Conservation (phyloP, 148 eudicot genomes). For the Chenopodium suecicum region DNA sequence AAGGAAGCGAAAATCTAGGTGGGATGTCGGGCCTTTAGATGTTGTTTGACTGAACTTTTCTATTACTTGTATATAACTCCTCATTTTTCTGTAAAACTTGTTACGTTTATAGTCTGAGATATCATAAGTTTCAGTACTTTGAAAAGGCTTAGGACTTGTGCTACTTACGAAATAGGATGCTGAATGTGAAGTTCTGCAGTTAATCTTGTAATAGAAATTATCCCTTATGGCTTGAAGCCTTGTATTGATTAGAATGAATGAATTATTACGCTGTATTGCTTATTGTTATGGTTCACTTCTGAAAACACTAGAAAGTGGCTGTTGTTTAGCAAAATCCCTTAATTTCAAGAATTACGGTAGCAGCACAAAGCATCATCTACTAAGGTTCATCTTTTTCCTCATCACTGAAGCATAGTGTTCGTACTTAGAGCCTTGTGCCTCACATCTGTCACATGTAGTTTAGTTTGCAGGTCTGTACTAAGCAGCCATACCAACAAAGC, state of each 20-base stretch:
- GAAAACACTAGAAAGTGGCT: not conserved
- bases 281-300: not conserved
- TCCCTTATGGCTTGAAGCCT: not conserved
- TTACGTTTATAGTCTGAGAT: not conserved
- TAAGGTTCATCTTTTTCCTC: not conserved
- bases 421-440: no score
- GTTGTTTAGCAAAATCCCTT: not conserved
- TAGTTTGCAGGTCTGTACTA: not conserved
- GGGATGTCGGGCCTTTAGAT: slow-evolving; percentile 29
- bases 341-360: not conserved
- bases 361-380: slow-evolving; percentile 9
- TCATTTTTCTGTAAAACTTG: slow-evolving; percentile 11
- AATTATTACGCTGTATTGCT: not conserved
- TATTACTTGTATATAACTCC: slow-evolving; percentile 18
- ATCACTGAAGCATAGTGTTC: not conserved
- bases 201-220: not conserved
- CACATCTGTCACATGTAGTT: not conserved
- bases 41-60: not conserved
- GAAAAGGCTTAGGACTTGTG: not conserved
- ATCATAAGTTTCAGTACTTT: not conserved
- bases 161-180: not conserved
- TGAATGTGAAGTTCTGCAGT: not conserved
- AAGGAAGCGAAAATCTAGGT: slow-evolving; percentile 28
- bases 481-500: no score
- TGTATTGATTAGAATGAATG: not conserved